A percentile compares a stretch with the other conserved stretches of the same genome.
Conservation (phyloP, 805 yeast genomes). For the Teunomyces atbi region DNA sequence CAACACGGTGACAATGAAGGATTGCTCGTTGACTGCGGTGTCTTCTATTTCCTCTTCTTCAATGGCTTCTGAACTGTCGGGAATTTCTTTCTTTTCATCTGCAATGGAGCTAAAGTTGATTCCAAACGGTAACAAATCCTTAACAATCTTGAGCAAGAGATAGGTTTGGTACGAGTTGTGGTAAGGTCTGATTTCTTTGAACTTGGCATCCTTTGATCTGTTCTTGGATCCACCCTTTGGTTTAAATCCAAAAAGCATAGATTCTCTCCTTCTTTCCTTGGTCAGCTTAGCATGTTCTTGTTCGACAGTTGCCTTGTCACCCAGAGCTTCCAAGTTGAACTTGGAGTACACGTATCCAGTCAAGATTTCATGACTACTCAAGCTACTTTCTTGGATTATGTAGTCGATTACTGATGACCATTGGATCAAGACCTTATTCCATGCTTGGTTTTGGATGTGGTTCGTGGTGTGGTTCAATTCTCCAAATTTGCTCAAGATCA, state of each 20-base stretch:
- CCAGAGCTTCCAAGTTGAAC: conserved; percentile 18
- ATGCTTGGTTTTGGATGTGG: conserved; percentile 32
- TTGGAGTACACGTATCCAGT: conserved; percentile 28
- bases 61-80: conserved; percentile 3
- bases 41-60: conserved; percentile 20
- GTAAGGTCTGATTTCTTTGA: conserved; percentile 24
- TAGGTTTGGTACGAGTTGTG: conserved; percentile 35
- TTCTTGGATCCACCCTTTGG: conserved; percentile 15
- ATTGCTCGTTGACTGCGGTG: conserved; percentile 15
- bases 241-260: conserved; percentile 27
- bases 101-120: conserved; percentile 28
- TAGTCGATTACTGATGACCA: conserved; percentile 29
- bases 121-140: conserved; percentile 35
- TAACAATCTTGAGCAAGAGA: conserved; percentile 29
- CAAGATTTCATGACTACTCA: conserved; percentile 36
- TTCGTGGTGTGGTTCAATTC: conserved; percentile 15
- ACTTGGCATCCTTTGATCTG: conserved; percentile 16
- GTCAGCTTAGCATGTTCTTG: background rate
- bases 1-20: conserved; percentile 29
- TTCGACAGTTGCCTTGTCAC: conserved; percentile 2
- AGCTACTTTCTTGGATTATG: conserved; percentile 36
- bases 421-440: conserved; percentile 30
- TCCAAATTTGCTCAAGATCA: conserved; percentile 29
- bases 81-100: conserved; percentile 8
- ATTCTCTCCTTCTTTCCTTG: conserved; percentile 19